Evolutionary conservation across 371 early-diverging fungal species (phyloP), one percentile per base, ranked within the genome.

Genomic region (Mucor lusitanicus): DNA sequence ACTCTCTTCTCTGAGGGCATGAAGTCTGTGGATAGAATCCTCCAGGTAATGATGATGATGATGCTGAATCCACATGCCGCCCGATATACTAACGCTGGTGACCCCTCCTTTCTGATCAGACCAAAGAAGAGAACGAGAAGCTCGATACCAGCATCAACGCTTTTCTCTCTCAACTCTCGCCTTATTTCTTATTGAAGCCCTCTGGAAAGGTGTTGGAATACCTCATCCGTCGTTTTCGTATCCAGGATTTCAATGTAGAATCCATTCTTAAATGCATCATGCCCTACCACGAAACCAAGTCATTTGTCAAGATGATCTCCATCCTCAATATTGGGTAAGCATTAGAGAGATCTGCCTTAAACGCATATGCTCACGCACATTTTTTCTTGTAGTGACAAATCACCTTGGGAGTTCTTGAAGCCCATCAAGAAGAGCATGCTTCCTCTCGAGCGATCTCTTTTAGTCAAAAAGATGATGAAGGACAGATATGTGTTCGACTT

Each of bases 271-370:
- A 81, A 19, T 89, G 91, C 60, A 84, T 96, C 25, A 65, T 97
- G 64, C 98, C 98, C 6, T 98, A 94, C 80, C 97, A 98, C 65
- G 96, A 95, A 72, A 95, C 97, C 0, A 87, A 90, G 63, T 88
- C 88, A 53, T 98, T 97, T 76, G 87, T 91, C 54, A 87, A 88
- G 61, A 85, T 97, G 87, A 85, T 92, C 13, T 81, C 88, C 17
- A 81, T 94, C 48, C 78, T 97, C 21, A 74, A 76, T 23, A 74
- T 93, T 50, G 67, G 77, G 90, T 90, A 89, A 62, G 87, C n/a
- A n/a, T n/a, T n/a, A 75, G 9, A 3, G 13, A n/a, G 25, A 50
- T 15, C 12, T 8, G 30, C 55, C 11, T 1, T 17, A n/a, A n/a
- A n/a, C 6, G 6, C 19, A 37, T 3, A 1, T 33, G 12, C n/a